Percentiles rank a stretch among this genome's conserved stretches.
These are phyloP conservation scores for Scheffersomyces spartinae DNA, from an alignment of 805 yeast genomes.

Conservation along the genomic window DNA sequence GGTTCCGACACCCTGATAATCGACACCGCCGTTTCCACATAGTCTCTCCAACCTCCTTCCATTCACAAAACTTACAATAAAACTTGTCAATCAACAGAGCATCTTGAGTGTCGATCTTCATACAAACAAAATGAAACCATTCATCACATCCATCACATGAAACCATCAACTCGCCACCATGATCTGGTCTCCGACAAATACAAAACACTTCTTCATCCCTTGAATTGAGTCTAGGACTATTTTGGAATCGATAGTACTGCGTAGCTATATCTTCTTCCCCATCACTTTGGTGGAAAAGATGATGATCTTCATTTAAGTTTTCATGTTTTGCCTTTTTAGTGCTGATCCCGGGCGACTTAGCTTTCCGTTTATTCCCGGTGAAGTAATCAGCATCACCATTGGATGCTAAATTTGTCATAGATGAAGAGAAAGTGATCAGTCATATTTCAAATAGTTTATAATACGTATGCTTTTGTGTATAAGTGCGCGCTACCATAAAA, in stretches of 20 bases:
- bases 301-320: no score
- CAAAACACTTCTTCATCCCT: slow-evolving; percentile 63
- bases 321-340: no score
- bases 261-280: slow-evolving; percentile 18
- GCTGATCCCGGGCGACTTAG: no score
- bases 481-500: no score
- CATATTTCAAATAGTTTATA: no score
- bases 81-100: slow-evolving; percentile 49
- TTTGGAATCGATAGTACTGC: slow-evolving; percentile 23
- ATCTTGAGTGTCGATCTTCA: slow-evolving; percentile 41
- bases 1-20: slow-evolving; percentile 40
- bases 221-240: slow-evolving; percentile 29
- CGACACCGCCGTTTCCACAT: slow-evolving; percentile 74
- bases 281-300: no score
- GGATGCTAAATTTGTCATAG: no score
- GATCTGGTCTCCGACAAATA: slow-evolving; percentile 66
- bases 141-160: slow-evolving; percentile 92
- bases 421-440: no score
- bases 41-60: slow-evolving; percentile 39
- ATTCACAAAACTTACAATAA: slow-evolving; percentile 65
- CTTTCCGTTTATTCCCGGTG: no score
- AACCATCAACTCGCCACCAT: slow-evolving; percentile 74
- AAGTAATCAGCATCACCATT: no score
- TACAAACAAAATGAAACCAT: slow-evolving; percentile 84
- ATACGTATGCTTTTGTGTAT: no score